phyloP scores from a whole-genome alignment of 805 yeast genomes.

The Hanseniaspora guilliermondii region DNA sequence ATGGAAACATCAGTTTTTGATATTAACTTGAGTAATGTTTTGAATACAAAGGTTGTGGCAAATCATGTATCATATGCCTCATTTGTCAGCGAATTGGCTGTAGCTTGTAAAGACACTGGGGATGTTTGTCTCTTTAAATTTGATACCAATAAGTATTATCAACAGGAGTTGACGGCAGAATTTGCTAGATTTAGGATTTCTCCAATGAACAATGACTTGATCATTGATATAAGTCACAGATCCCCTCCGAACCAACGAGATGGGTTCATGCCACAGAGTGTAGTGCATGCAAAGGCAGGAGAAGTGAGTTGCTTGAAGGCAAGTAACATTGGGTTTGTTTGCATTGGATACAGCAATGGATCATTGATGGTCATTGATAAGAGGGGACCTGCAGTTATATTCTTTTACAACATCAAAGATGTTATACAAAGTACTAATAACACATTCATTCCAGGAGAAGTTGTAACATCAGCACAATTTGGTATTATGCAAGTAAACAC shows the following conservation, averaged over 20 bases:
- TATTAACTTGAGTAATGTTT: conserved; percentile 40
- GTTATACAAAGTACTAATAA: conserved; percentile 22
- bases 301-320: conserved; percentile 49
- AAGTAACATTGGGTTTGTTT: conserved; percentile 74
- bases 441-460: conserved; percentile 5
- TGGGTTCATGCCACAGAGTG: conserved; percentile 50
- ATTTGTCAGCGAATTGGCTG: conserved; percentile 62
- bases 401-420: conserved; percentile 28
- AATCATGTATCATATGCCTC: conserved; percentile 60
- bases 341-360: conserved; percentile 68
- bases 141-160: conserved; percentile 40
- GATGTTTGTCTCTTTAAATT: conserved; percentile 66
- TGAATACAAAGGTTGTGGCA: conserved; percentile 35
- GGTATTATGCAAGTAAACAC: conserved; percentile 56
- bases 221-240: conserved; percentile 43
- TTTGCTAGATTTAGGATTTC: conserved; percentile 23
- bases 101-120: conserved; percentile 48
- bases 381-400: conserved; percentile 63
- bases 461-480: conserved; percentile 55
- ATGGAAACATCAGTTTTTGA: conserved; percentile 49
- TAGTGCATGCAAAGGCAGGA: conserved; percentile 35
- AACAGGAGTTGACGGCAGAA: conserved; percentile 19
- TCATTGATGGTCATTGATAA: conserved; percentile 61
- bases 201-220: conserved; percentile 14
- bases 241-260: conserved; percentile 39